Conservation (phyloP, 164 flowering plant species). For the Malania oleifera region DNA sequence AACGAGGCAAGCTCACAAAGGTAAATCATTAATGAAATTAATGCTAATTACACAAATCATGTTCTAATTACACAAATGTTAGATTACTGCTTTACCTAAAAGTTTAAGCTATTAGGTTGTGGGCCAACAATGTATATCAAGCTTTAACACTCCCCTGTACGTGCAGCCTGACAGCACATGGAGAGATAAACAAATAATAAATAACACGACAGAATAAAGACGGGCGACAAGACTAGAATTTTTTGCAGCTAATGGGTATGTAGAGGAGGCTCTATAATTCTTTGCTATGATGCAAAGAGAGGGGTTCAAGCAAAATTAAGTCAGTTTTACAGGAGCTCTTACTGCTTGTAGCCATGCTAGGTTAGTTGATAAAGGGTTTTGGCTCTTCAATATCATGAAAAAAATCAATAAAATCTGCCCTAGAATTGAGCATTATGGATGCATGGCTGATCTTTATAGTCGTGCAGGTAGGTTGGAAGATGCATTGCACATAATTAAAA, state of each 20-base stretch:
- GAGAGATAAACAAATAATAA: no score
- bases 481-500: constrained; percentile 37
- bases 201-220: no score
- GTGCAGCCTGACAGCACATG: no score
- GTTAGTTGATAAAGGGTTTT: constrained; percentile 45
- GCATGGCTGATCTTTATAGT: constrained; percentile 51
- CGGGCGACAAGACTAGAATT: no score
- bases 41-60: no score
- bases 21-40: no score
- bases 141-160: no score
- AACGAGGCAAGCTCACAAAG: no score
- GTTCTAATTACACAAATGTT: no score
- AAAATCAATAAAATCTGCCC: constrained; percentile 34
- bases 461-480: constrained; percentile 57
- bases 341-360: constrained; percentile 73
- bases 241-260: constrained; percentile 55
- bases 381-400: constrained; percentile 38
- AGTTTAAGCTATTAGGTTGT: no score
- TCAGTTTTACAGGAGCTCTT: constrained; percentile 61
- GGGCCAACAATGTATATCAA: no score
- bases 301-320: constrained; percentile 53
- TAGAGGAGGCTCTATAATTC: constrained; percentile 40
- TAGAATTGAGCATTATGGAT: constrained; percentile 60
- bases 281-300: constrained; percentile 43
- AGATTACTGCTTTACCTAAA: no score